phyloP scores from a whole-genome alignment of 139 green algal species.

The Auxenochlorella pyrenoidosa region DNA sequence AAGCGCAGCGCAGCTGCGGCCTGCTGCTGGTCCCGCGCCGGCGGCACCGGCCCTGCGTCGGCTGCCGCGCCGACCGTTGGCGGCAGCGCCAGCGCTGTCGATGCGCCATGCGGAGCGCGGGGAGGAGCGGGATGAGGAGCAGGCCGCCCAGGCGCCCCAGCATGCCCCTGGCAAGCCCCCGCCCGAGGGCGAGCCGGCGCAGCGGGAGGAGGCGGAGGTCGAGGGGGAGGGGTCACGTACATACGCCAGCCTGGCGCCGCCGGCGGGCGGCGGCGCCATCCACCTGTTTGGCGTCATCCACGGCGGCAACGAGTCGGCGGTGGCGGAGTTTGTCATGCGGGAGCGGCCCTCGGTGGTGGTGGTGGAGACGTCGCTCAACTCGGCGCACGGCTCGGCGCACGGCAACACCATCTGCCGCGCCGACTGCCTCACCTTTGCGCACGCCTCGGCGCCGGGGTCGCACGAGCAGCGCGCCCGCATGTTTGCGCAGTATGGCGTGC shows the following conservation, averaged over 20 bases:
- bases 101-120: no score
- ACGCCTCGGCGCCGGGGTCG: not conserved
- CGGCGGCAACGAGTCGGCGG: constrained; percentile 17
- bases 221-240: not conserved
- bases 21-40: not conserved
- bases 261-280: constrained; percentile 39
- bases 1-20: not conserved
- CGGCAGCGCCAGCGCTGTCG: not conserved
- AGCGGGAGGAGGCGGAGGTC: not conserved
- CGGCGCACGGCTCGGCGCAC: constrained; percentile 60
- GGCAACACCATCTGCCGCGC: constrained; percentile 3
- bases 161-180: no score
- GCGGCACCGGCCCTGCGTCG: not conserved
- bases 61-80: not conserved
- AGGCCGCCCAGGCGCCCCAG: not conserved
- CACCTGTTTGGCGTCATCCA: constrained; percentile 52
- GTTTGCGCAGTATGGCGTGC: constrained; percentile 42
- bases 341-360: constrained; percentile 23
- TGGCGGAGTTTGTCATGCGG: constrained; percentile 23
- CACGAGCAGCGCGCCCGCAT: constrained; percentile 17
- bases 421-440: constrained; percentile 41
- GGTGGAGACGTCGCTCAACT: constrained; percentile 42
- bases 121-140: not conserved
- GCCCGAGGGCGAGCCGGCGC: no score
- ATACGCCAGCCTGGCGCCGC: constrained; percentile 11